phyloP scores from a whole-genome alignment of 176 grass and related monocot genomes.

The Calamus simplicifolius region DNA sequence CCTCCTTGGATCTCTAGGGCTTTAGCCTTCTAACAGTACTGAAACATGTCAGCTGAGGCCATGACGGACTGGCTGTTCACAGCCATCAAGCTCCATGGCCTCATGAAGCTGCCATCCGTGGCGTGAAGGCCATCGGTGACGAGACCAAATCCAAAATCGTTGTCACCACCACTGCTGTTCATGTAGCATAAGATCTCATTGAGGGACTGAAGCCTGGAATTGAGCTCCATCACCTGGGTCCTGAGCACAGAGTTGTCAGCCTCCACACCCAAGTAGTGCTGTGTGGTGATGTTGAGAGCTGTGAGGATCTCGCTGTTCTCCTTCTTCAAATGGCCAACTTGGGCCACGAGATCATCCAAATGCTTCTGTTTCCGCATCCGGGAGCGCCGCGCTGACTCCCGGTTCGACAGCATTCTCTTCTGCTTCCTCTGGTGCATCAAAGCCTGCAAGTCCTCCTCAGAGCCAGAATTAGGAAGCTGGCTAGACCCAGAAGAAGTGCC shows the following conservation, averaged over 20 bases:
- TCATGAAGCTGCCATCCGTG: too few relatives aligned
- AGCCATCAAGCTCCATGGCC: too few relatives aligned
- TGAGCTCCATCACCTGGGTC: constrained; percentile 40
- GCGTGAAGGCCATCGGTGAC: too few relatives aligned
- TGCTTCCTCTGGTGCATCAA: constrained; percentile 48
- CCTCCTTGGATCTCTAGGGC: too few relatives aligned
- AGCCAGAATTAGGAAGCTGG: not conserved
- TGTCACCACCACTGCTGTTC: not conserved
- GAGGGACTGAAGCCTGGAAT: constrained; percentile 28
- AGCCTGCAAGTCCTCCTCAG: constrained; percentile 29
- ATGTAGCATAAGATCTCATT: constrained; percentile 29
- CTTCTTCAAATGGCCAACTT: constrained; percentile 26
- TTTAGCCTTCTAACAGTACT: too few relatives aligned
- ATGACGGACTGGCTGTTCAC: too few relatives aligned
- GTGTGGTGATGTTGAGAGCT: constrained; percentile 20
- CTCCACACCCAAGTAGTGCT: constrained; percentile 11
- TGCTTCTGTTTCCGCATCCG: constrained; percentile 52
- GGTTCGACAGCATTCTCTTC: constrained; percentile 60
- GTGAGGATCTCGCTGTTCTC: constrained; percentile 37
- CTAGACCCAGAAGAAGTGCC: constrained; percentile 7
- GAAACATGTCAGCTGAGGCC: too few relatives aligned
- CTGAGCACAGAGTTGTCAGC: constrained; percentile 55
- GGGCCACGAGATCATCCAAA: constrained; percentile 29
- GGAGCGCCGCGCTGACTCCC: constrained; percentile 51
- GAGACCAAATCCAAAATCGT: too few relatives aligned